Evolutionary conservation across 495 filamentous ascomycete genomes (phyloP), one percentile per base, ranked within the genome.

Genomic region (Friedmanniomyces endolithicus): DNA sequence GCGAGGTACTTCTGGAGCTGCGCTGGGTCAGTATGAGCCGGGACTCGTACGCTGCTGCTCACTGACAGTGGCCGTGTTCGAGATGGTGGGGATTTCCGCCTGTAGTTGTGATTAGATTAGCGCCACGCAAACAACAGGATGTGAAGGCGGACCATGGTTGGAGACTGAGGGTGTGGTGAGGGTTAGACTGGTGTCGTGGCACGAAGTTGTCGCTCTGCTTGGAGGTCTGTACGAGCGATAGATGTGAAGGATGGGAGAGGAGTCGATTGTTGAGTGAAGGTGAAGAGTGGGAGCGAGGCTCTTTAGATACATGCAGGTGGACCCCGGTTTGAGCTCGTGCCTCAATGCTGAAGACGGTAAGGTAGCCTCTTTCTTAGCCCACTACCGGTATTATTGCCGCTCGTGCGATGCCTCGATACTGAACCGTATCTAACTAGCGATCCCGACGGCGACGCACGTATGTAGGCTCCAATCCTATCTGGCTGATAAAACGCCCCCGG

Each of bases 1-100:
- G 76, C 73, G 72, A 90, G 78, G 80, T 94, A 98, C 71, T 95
- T 95, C 68, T 85, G 69, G 71, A 96, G 83, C 88, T 96, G 70
- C 66, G 53, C 17, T 41, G 39, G 25, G 50, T 59, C 45, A 62
- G 57, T 33, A 52, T 14, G 34, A 27, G 11, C 29, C 40, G 25
- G 51, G 11, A 40, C 31, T 16, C 6, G 3, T 19, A 25, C n/a
- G 60, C 2, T 2, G 50, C 11, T 11, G 27, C 33, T 22, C 33
- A 56, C 69, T 66, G 40, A 72, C 70, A 52, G 66, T 71, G 48
- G 59, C 51, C 0, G 70, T 71, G 55, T 72, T 71, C 50, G 69
- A 72, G 57, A 68, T 45, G 48, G 62, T 61, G n/a, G 63, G 47
- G 48, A 56, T 63, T 46, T 64, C 59, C 22, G 67, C 59, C 67